Conservation (phyloP, 1,139 yeast genomes). For the Lodderomyces jiufengensis region DNA sequence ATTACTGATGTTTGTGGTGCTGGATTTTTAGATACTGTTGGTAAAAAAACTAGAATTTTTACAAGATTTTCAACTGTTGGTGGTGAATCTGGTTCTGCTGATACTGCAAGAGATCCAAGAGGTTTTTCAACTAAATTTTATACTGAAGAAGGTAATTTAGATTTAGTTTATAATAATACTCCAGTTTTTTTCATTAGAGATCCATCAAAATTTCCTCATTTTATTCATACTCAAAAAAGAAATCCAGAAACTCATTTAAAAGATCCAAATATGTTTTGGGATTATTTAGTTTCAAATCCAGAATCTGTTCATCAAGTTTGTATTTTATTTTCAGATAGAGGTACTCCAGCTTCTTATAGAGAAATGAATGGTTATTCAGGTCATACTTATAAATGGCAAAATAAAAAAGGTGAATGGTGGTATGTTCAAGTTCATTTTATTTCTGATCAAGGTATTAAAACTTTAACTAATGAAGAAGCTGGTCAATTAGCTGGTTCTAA, state of each 20-base stretch:
- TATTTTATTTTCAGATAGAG: slow-evolving; percentile 62
- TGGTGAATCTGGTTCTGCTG: slow-evolving; percentile 82
- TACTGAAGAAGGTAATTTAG: slow-evolving; percentile 86
- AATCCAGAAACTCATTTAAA: slow-evolving; percentile 81
- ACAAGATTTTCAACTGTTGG: slow-evolving; percentile 88
- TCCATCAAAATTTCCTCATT: slow-evolving; percentile 84
- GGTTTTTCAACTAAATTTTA: slow-evolving; percentile 81
- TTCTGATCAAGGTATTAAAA: slow-evolving; percentile 58
- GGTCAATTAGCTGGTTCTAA: slow-evolving; percentile 53
- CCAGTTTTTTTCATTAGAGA: slow-evolving; percentile 85
- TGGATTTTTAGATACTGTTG: slow-evolving; percentile 65
- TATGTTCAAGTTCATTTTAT: slow-evolving; percentile 65
- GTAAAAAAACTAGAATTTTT: slow-evolving; percentile 71
- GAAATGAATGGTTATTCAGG: slow-evolving; percentile 73
- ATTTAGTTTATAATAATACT: slow-evolving; percentile 87
- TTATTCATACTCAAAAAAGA: slow-evolving; percentile 80
- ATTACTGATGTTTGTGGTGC: slow-evolving; percentile 71
- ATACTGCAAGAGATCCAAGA: slow-evolving; percentile 86
- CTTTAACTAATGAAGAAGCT: slow-evolving; percentile 56
- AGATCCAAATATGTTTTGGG: slow-evolving; percentile 75
- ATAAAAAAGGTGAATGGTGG: slow-evolving; percentile 60
- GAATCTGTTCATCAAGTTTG: slow-evolving; percentile 65
- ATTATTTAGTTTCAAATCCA: slow-evolving; percentile 57
- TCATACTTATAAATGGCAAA: slow-evolving; percentile 67
- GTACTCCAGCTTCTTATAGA: slow-evolving; percentile 64